Conservation (phyloP, 805 yeast species). For the Yarrowia porcina region DNA sequence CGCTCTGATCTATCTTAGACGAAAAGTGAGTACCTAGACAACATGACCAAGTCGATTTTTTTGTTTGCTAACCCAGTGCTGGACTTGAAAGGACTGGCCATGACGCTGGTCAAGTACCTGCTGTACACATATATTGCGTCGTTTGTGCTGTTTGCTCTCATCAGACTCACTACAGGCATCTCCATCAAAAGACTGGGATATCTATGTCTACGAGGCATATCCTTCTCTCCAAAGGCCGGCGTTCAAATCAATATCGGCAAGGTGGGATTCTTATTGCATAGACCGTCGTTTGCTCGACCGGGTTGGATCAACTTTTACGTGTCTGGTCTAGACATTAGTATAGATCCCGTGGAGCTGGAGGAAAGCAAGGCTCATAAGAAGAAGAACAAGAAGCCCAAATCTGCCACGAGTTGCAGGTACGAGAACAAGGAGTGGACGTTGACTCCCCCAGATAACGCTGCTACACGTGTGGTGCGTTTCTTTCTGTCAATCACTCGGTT, state of each 20-base stretch:
- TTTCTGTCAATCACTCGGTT: constrained; percentile 31
- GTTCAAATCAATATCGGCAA: constrained; percentile 38
- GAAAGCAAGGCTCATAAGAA: neutral
- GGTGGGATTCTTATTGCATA: constrained; percentile 40
- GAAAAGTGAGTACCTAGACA: neutral
- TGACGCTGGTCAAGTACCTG: constrained; percentile 22
- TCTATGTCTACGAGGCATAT: constrained; percentile 40
- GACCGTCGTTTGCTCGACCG: constrained; percentile 44
- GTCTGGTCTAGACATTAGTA: constrained; percentile 36
- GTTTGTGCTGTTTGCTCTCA: constrained; percentile 40
- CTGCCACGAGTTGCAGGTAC: neutral
- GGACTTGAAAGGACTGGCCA: constrained; percentile 7
- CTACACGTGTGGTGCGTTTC: constrained; percentile 30
- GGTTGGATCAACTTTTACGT: constrained; percentile 41
- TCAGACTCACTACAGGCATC: constrained; percentile 42
- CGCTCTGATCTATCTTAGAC: neutral
- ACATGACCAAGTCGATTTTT: too few species aligned
- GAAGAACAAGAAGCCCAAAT: neutral
- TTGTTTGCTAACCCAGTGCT: constrained; percentile 22
- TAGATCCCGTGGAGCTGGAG: constrained; percentile 33
- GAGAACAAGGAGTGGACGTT: constrained; percentile 30
- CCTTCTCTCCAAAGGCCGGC: constrained; percentile 39
- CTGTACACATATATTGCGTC: constrained; percentile 30
- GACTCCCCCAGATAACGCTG: constrained; percentile 30
- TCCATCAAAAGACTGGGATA: constrained; percentile 44